phyloP scores from a whole-genome alignment of 2,329 filamentous ascomycete genomes.

The Pezicula neosporulosa region DNA sequence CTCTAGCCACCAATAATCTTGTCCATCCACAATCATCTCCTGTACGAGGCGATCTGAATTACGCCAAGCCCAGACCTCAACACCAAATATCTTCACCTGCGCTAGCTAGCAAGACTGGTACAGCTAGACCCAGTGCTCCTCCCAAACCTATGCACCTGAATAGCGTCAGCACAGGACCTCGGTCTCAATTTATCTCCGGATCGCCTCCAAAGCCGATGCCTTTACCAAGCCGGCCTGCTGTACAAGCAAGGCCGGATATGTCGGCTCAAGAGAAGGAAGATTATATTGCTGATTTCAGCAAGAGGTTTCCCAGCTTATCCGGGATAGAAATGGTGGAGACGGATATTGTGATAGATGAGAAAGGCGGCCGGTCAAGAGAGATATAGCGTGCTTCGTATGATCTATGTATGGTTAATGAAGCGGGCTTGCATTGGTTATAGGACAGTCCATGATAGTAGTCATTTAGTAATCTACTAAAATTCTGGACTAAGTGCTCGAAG shows the following conservation, averaged over 20 bases:
- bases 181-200: constrained; percentile 32
- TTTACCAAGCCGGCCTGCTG: constrained; percentile 33
- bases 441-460: neutral
- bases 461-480: neutral
- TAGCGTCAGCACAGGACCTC: constrained; percentile 41
- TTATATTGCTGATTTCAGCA: constrained; percentile 69
- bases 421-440: neutral
- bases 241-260: constrained; percentile 50
- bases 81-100: constrained; percentile 15
- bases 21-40: constrained; percentile 18
- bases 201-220: constrained; percentile 34
- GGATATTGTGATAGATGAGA: constrained; percentile 16
- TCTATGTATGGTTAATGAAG: neutral
- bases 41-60: constrained; percentile 16
- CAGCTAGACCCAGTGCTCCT: constrained; percentile 49
- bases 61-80: constrained; percentile 19
- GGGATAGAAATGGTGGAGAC: constrained; percentile 64
- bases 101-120: constrained; percentile 25
- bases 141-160: constrained; percentile 62
- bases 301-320: constrained; percentile 80
- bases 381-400: constrained; percentile 1
- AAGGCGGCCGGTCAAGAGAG: constrained; percentile 2
- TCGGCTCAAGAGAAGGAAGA: constrained; percentile 58
- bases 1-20: constrained; percentile 33
- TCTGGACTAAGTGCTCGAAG: neutral